Evolutionary conservation across 257 asterid species (phyloP).

Genomic region (Ligustrum vulgare): DNA sequence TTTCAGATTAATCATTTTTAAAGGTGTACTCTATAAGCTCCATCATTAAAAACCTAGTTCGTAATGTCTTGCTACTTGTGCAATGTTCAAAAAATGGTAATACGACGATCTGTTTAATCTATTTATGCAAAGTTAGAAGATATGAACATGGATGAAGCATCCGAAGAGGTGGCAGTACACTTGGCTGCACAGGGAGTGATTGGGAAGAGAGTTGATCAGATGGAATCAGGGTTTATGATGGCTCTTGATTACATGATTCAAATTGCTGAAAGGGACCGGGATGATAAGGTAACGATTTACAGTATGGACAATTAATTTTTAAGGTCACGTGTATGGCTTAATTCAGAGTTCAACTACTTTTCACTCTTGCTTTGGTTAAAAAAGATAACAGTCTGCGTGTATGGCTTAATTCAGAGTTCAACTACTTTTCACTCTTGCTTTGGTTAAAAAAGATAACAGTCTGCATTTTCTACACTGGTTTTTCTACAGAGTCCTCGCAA

Average conservation of each 20-base stretch:
- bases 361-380: too few species aligned
- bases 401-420: neutral
- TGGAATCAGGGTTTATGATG: slow-evolving; percentile 96
- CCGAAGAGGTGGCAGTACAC: slow-evolving; percentile 85
- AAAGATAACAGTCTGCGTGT: neutral
- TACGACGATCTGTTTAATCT: slow-evolving; percentile 9
- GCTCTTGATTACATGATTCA: slow-evolving; percentile 97
- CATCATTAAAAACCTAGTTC: neutral
- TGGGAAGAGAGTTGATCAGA: slow-evolving; percentile 94
- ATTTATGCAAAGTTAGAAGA: slow-evolving; percentile 68
- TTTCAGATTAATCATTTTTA: neutral
- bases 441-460: neutral
- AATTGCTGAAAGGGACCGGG: slow-evolving; percentile 81
- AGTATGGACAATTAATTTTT: neutral
- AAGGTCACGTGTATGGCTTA: neutral
- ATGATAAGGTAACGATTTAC: slow-evolving; percentile 56
- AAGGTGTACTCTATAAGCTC: neutral
- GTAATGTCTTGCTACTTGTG: neutral
- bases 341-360: neutral
- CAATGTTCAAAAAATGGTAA: neutral
- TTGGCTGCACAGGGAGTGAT: slow-evolving; percentile 98
- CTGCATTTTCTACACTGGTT: neutral
- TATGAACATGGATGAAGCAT: slow-evolving; percentile 91
- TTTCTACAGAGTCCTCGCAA: neutral
- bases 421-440: neutral